Evolutionary conservation across 169 alveolate genomes (phyloP).

Genomic region (Eimeria necatrix): DNA sequence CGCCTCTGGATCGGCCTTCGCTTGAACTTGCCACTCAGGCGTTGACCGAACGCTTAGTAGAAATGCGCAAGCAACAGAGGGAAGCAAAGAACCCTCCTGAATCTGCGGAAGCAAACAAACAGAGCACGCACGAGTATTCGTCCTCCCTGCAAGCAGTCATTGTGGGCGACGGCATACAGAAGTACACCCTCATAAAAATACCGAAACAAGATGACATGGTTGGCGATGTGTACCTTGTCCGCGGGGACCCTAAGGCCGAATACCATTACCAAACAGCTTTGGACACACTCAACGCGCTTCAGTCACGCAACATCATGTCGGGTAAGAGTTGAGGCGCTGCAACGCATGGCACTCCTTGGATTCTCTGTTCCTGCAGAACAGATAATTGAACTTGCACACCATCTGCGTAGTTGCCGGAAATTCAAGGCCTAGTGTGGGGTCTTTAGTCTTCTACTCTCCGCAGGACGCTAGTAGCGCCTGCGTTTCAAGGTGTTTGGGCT

Average conservation of each 20-base stretch:
- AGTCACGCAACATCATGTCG: slow-evolving; percentile 66
- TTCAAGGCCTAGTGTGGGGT: too few relatives aligned
- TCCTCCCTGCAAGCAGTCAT: slow-evolving; percentile 58
- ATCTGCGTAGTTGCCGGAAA: too few relatives aligned
- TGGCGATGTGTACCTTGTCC: slow-evolving; percentile 59
- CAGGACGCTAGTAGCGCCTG: too few relatives aligned
- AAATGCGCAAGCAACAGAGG: slow-evolving; percentile 52
- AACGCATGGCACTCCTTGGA: too few relatives aligned
- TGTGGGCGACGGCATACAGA: slow-evolving; percentile 76
- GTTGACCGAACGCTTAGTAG: slow-evolving; percentile 70
- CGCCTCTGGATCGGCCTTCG: slow-evolving; percentile 78
- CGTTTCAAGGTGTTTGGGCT: too few relatives aligned
- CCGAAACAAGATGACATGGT: slow-evolving; percentile 61
- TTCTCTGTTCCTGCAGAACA: too few relatives aligned
- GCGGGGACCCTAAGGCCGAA: slow-evolving; percentile 79
- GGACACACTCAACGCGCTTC: slow-evolving; percentile 75
- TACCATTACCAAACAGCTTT: slow-evolving; percentile 79
- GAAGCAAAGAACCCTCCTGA: not conserved
- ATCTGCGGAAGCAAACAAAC: not conserved
- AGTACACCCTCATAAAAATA: slow-evolving; percentile 70
- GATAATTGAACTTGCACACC: too few relatives aligned
- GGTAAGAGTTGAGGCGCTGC: not conserved
- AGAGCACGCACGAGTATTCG: slow-evolving; percentile 56
- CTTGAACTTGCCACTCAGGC: slow-evolving; percentile 77
- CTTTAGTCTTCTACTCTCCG: too few relatives aligned